phyloP scores from a whole-genome alignment of 139 green algal genomes.

The Yamagishiella unicocca region DNA sequence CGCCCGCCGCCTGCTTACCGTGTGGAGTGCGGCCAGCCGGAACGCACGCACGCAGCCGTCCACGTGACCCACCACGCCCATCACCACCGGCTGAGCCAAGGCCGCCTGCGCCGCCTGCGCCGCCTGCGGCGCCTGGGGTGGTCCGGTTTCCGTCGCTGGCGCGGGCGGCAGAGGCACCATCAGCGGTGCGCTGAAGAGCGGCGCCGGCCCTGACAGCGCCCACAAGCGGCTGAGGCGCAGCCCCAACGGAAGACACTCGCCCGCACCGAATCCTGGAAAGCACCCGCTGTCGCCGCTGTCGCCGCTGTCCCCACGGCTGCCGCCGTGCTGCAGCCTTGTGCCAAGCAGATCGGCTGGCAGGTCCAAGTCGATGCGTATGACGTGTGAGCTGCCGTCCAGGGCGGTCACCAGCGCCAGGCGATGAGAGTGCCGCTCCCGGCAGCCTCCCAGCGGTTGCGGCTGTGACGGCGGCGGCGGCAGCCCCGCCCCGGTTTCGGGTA shows the following conservation, averaged over 20 bases:
- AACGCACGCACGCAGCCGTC: slow-evolving; percentile 31
- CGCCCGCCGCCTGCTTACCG: too few relatives aligned
- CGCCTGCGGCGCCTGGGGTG: too few relatives aligned
- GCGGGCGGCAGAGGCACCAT: not conserved
- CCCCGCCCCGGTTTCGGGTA: too few relatives aligned
- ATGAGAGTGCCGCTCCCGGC: not conserved
- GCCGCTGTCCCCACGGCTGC: not conserved
- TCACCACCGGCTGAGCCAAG: not conserved
- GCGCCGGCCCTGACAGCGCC: not conserved
- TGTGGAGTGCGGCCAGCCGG: not conserved
- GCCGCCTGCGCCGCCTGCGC: not conserved
- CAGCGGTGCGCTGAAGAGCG: slow-evolving; percentile 41
- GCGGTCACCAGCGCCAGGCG: slow-evolving; percentile 28
- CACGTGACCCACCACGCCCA: slow-evolving; percentile 39
- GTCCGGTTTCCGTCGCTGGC: not conserved
- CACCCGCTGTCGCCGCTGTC: too few relatives aligned
- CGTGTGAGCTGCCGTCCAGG: slow-evolving; percentile 25
- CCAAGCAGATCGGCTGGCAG: not conserved
- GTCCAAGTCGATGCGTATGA: not conserved
- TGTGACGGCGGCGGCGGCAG: not conserved
- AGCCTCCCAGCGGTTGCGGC: not conserved
- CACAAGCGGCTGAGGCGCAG: not conserved
- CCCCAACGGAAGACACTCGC: not conserved
- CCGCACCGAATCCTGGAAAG: not conserved
- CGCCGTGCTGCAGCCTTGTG: not conserved